These are phyloP conservation scores for Astrocystis sublimbata DNA, from an alignment of 495 filamentous ascomycete genomes.

Conservation along the genomic window DNA sequence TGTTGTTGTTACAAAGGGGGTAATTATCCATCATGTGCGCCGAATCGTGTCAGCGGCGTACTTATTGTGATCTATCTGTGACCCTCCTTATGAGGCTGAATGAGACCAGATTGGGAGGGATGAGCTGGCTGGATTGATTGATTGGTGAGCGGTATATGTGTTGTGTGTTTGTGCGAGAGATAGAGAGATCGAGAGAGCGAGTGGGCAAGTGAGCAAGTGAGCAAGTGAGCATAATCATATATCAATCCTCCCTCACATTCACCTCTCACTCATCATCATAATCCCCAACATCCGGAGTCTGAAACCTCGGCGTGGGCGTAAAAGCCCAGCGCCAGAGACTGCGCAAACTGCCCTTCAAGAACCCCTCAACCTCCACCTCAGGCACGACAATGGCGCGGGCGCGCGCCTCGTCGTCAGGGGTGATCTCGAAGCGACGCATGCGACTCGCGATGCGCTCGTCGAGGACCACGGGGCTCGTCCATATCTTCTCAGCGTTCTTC, in stretches of 20 bases:
- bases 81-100: too few species aligned
- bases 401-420: constrained; percentile 65
- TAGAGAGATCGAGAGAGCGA: too few species aligned
- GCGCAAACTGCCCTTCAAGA: constrained; percentile 53
- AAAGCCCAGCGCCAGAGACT: constrained; percentile 47
- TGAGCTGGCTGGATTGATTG: too few species aligned
- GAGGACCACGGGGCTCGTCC: constrained; percentile 73
- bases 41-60: too few species aligned
- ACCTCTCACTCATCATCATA: neutral
- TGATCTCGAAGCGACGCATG: constrained; percentile 76
- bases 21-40: too few species aligned
- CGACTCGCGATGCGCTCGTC: constrained; percentile 75
- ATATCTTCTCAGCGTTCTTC: constrained; percentile 59
- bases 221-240: neutral
- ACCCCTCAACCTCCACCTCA: constrained; percentile 68
- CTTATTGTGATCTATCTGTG: too few species aligned
- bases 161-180: too few species aligned
- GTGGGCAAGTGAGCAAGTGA: too few species aligned
- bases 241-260: neutral
- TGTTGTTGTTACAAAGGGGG: too few species aligned
- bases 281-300: constrained; percentile 18
- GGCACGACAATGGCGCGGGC: constrained; percentile 61
- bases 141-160: too few species aligned
- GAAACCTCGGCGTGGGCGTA: constrained; percentile 28
- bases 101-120: too few species aligned